These are phyloP conservation scores for Bimuria novae-zelandiae DNA, from an alignment of 2,329 filamentous ascomycete genomes.

Conservation along the genomic window DNA sequence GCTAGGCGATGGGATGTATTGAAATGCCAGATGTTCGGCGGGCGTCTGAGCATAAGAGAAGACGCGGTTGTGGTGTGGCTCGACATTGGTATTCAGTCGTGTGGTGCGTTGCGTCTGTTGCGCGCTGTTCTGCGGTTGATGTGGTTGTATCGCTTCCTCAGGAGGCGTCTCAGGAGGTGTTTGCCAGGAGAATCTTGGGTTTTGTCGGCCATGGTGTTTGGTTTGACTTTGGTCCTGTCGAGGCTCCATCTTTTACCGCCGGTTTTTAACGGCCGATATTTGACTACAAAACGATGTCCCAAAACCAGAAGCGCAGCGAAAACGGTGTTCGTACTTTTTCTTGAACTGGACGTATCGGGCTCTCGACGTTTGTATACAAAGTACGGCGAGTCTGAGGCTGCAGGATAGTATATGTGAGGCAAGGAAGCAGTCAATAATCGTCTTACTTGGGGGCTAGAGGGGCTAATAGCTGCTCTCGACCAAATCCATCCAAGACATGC, in stretches of 20 bases:
- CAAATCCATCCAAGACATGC: slow-evolving; percentile 28
- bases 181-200: slow-evolving; percentile 44
- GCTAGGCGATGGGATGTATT: slow-evolving; percentile 30
- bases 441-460: slow-evolving; percentile 26
- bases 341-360: not conserved
- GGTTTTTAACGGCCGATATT: not conserved
- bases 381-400: not conserved
- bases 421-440: not conserved
- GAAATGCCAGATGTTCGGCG: slow-evolving; percentile 35
- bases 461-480: slow-evolving; percentile 32
- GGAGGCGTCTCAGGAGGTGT: slow-evolving; percentile 22
- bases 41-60: slow-evolving; percentile 46
- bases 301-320: not conserved
- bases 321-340: not conserved
- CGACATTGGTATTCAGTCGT: slow-evolving; percentile 22
- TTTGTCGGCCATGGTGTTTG: slow-evolving; percentile 8
- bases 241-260: slow-evolving; percentile 25
- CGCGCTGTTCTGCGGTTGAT: slow-evolving; percentile 17
- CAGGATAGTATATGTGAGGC: slow-evolving; percentile 6
- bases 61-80: slow-evolving; percentile 25
- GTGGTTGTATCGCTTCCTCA: slow-evolving; percentile 22
- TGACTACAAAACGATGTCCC: not conserved
- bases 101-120: slow-evolving; percentile 14
- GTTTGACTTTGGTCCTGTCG: slow-evolving; percentile 26
- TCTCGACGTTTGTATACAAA: not conserved